These are phyloP conservation scores for Oemleria cerasiformis DNA, from an alignment of 306 rosid species.

Conservation along the genomic window DNA sequence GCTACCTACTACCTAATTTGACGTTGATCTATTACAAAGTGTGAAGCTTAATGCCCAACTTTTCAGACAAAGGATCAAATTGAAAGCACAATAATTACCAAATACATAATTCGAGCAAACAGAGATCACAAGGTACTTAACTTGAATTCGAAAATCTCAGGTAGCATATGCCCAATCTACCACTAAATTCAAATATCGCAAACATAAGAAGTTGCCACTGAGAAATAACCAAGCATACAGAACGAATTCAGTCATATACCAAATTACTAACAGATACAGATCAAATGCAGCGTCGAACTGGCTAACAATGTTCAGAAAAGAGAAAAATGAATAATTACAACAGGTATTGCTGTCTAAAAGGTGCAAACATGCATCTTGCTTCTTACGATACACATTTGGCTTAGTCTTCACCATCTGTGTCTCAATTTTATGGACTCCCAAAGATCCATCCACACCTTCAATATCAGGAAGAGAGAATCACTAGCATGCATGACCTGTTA, in stretches of 20 bases:
- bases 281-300: too few species aligned
- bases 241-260: too few species aligned
- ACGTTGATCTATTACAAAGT: too few species aligned
- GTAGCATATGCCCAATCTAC: neutral
- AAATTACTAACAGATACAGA: too few species aligned
- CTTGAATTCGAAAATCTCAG: neutral
- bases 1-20: too few species aligned
- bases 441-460: neutral
- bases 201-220: neutral
- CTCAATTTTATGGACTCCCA: neutral
- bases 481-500: neutral
- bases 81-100: too few species aligned
- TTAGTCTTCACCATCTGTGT: neutral
- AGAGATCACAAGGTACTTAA: neutral
- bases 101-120: neutral
- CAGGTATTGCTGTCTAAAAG: slow-evolving; percentile 32
- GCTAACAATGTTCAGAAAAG: too few species aligned
- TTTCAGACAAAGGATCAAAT: too few species aligned
- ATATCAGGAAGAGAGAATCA: neutral
- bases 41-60: too few species aligned
- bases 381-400: neutral
- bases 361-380: slow-evolving; percentile 17
- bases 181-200: neutral
- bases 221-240: neutral
- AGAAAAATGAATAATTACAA: neutral